Evolutionary conservation across 179 eudicot species (phyloP).

Genomic region (Silene noctiflora): DNA sequence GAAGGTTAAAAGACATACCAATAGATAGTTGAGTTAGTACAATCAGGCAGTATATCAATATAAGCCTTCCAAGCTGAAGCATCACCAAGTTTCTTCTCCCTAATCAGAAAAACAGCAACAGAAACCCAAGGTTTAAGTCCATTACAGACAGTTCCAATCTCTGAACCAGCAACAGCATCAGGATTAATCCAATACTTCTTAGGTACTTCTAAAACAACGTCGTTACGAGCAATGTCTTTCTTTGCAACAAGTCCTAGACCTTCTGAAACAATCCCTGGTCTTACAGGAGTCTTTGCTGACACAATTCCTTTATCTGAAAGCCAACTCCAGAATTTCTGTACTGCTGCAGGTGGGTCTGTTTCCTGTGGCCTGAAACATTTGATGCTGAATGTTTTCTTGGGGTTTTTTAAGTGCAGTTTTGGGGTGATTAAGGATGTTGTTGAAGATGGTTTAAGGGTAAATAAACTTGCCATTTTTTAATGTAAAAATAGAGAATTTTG

Average conservation of each 20-base stretch:
- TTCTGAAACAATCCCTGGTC: slow-evolving; percentile 63
- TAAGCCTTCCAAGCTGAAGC: slow-evolving; percentile 64
- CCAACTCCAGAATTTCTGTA: slow-evolving; percentile 93
- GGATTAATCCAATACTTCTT: slow-evolving; percentile 82
- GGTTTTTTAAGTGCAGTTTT: slow-evolving; percentile 10
- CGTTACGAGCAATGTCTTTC: slow-evolving; percentile 63
- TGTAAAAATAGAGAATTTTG: background rate
- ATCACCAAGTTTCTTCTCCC: slow-evolving; percentile 49
- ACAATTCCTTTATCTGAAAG: slow-evolving; percentile 63
- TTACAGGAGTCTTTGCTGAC: slow-evolving; percentile 56
- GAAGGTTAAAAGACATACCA: too few species aligned
- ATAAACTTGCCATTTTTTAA: slow-evolving; percentile 35
- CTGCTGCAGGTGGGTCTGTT: slow-evolving; percentile 31
- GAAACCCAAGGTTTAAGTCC: slow-evolving; percentile 91
- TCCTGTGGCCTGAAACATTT: slow-evolving; percentile 38
- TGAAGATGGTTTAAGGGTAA: slow-evolving; percentile 27
- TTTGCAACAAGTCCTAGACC: slow-evolving; percentile 84
- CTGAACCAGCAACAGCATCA: slow-evolving; percentile 66
- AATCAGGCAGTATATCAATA: slow-evolving; percentile 64
- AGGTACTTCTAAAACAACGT: slow-evolving; percentile 91
- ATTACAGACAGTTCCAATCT: slow-evolving; percentile 65
- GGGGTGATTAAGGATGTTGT: slow-evolving; percentile 26
- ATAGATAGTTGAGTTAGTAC: slow-evolving; percentile 72
- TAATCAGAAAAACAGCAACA: slow-evolving; percentile 78
- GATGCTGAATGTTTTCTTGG: slow-evolving; percentile 29